Conservation (phyloP, 2,329 filamentous ascomycete genomes). For the Metarhizium guizhouense region DNA sequence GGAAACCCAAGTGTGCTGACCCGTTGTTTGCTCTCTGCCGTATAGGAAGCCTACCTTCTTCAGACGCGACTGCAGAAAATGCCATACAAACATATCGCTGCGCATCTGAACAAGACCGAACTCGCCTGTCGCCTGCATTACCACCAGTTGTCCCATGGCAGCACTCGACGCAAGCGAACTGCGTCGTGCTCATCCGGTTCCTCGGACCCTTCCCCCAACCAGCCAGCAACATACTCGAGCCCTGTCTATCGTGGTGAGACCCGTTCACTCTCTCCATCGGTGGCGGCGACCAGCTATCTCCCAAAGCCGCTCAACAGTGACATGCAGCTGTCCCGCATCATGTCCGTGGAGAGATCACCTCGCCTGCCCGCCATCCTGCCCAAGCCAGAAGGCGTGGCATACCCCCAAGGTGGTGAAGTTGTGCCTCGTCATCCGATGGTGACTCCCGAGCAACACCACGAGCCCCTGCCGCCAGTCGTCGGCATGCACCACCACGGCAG, state of each 20-base stretch:
- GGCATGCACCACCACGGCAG: constrained; percentile 22
- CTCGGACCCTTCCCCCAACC: constrained; percentile 41
- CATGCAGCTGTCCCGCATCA: constrained; percentile 46
- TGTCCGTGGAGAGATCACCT: constrained; percentile 33
- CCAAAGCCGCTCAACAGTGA: constrained; percentile 34
- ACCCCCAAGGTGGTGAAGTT: constrained; percentile 24
- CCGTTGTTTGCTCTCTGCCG: background rate
- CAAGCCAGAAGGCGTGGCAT: constrained; percentile 49
- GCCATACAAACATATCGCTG: constrained; percentile 84
- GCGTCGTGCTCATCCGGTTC: constrained; percentile 60
- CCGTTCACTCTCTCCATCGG: constrained; percentile 39
- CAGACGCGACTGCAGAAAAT: constrained; percentile 80
- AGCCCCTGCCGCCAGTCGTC: constrained; percentile 33
- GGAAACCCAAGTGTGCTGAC: constrained; percentile 1
- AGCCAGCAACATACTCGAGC: constrained; percentile 38
- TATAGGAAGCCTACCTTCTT: constrained; percentile 71
- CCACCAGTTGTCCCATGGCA: constrained; percentile 76
- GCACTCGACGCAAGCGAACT: constrained; percentile 69
- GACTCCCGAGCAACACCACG: constrained; percentile 35
- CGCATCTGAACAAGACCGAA: constrained; percentile 80
- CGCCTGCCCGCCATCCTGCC: constrained; percentile 55
- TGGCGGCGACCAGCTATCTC: constrained; percentile 35
- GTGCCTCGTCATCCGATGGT: constrained; percentile 32
- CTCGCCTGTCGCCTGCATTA: constrained; percentile 81
- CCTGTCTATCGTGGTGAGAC: constrained; percentile 40